Evolutionary conservation across 495 filamentous ascomycete genomes (phyloP).

Genomic region (Penicilliopsis zonata): DNA sequence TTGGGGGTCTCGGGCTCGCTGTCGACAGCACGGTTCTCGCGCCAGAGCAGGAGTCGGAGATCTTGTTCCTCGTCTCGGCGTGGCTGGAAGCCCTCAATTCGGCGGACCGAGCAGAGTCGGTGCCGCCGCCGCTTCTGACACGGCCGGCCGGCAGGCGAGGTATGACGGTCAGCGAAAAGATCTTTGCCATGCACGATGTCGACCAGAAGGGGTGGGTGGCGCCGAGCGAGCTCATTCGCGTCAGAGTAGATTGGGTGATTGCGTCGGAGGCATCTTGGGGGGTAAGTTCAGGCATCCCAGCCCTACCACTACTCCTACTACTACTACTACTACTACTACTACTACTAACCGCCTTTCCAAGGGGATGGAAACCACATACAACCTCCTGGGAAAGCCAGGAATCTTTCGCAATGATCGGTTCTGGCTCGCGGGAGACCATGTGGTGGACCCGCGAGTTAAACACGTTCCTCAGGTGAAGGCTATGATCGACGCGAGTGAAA

Average conservation of each 20-base stretch:
- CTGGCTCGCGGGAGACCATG: slow-evolving; percentile 36
- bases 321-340: too few relatives aligned
- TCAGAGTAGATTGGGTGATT: slow-evolving; percentile 31
- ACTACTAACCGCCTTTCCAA: too few relatives aligned
- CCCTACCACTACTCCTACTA: too few relatives aligned
- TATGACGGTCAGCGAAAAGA: slow-evolving; percentile 32
- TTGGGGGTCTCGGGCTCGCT: slow-evolving; percentile 11
- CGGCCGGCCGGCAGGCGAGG: slow-evolving; percentile 15
- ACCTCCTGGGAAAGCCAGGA: slow-evolving; percentile 18
- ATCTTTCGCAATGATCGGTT: slow-evolving; percentile 37
- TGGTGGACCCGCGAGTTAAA: slow-evolving; percentile 29
- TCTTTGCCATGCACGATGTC: slow-evolving; percentile 28
- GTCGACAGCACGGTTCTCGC: not conserved
- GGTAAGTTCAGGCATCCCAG: too few relatives aligned
- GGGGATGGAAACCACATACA: slow-evolving; percentile 27
- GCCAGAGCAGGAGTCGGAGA: slow-evolving; percentile 7
- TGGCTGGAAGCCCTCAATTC: slow-evolving; percentile 30
- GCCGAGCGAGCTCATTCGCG: slow-evolving; percentile 25
- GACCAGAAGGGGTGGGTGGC: slow-evolving; percentile 16
- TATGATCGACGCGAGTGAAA: slow-evolving; percentile 22
- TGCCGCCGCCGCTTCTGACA: slow-evolving; percentile 2
- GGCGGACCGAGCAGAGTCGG: slow-evolving; percentile 11
- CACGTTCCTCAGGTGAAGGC: slow-evolving; percentile 17
- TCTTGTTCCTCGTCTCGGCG: slow-evolving; percentile 15
- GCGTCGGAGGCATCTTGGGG: slow-evolving; percentile 29